Conservation (phyloP, 345 rosid genomes). For the Dovyalis caffra region DNA sequence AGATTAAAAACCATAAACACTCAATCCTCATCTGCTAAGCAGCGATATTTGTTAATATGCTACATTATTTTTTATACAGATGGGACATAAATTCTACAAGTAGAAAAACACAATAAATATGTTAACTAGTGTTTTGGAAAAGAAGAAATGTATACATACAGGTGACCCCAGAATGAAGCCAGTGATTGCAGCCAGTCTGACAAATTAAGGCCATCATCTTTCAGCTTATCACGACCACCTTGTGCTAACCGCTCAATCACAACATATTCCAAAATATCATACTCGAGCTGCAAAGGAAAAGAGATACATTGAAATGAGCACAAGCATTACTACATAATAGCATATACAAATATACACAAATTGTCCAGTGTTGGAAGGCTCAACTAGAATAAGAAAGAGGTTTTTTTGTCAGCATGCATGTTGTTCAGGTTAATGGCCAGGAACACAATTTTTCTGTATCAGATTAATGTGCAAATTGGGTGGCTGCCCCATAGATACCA, state of each 20-base stretch:
- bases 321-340: background rate
- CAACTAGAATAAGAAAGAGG: background rate
- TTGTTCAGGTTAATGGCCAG: background rate
- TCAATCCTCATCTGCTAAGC: background rate
- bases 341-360: background rate
- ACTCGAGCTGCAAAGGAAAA: slow-evolving; percentile 65
- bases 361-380: background rate
- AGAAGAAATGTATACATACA: slow-evolving; percentile 62
- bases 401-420: background rate
- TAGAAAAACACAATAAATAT: background rate
- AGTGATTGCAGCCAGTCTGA: slow-evolving; percentile 99
- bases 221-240: slow-evolving; percentile 95
- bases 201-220: slow-evolving; percentile 96
- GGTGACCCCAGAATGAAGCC: slow-evolving; percentile 99
- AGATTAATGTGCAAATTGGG: background rate
- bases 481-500: background rate
- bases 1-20: background rate
- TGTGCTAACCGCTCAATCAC: slow-evolving; percentile 94
- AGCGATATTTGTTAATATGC: background rate
- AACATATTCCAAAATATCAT: slow-evolving; percentile 95
- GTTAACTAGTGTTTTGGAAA: slow-evolving; percentile 12
- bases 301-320: background rate
- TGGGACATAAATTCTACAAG: background rate
- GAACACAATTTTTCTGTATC: background rate
- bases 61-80: background rate